phyloP scores from a whole-genome alignment of 495 filamentous ascomycete species.

The Penicillium longicatenatum region DNA sequence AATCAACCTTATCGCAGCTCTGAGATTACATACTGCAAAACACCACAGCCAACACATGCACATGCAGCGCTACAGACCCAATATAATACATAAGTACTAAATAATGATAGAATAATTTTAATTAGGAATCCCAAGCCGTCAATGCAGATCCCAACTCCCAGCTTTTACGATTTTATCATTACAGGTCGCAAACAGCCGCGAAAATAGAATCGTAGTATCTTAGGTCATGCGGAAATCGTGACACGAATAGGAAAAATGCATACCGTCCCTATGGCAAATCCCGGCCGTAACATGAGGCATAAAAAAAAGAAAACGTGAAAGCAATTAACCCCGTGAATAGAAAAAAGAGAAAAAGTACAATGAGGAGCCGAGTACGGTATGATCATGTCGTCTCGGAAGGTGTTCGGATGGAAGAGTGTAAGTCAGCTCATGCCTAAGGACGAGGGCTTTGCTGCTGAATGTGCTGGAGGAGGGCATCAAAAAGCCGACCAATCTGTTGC shows the following conservation, averaged over 20 bases:
- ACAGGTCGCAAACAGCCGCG: conserved; percentile 32
- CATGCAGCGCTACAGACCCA: background rate
- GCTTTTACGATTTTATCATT: conserved; percentile 46
- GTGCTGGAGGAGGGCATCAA: conserved; percentile 52
- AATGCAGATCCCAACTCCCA: conserved; percentile 33
- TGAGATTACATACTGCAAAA: background rate
- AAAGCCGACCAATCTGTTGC: conserved; percentile 49
- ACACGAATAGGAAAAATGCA: conserved; percentile 33
- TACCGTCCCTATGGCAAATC: conserved; percentile 31
- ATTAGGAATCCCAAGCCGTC: conserved; percentile 24
- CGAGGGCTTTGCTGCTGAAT: conserved; percentile 54
- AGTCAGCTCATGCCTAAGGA: conserved; percentile 37
- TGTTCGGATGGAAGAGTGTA: conserved; percentile 12
- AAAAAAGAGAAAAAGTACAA: conserved; percentile 30
- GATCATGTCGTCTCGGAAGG: conserved; percentile 5
- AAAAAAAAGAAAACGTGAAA: conserved; percentile 22
- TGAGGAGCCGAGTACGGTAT: conserved; percentile 11
- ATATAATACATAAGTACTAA: background rate
- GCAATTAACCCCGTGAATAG: conserved; percentile 31
- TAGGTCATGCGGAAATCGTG: conserved; percentile 37
- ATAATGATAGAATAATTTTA: conserved; percentile 18
- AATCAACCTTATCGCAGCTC: conserved; percentile 10
- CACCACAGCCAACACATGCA: background rate
- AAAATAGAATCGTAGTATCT: conserved; percentile 37
- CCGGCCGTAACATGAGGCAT: conserved; percentile 32